Evolutionary conservation across 345 rosid species (phyloP).

Genomic region (Eucalyptus tenuipes): DNA sequence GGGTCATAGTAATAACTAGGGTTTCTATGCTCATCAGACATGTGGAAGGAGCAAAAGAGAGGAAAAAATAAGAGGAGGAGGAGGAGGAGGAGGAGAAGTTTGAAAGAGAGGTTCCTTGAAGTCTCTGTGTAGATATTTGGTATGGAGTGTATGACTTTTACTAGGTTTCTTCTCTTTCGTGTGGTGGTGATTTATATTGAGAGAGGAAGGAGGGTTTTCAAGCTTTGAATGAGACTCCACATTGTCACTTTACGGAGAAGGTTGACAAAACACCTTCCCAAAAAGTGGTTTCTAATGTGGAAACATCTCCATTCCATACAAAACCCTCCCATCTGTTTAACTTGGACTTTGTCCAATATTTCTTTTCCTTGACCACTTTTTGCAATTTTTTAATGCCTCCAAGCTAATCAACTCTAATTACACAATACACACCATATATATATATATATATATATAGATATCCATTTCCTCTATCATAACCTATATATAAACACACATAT

Average conservation of each 20-base stretch:
- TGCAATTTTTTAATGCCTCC: background rate
- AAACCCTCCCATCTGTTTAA: background rate
- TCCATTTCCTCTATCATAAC: background rate
- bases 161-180: background rate
- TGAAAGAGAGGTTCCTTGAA: background rate
- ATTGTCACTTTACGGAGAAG: conserved; percentile 10
- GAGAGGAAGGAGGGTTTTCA: background rate
- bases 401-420: background rate
- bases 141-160: background rate
- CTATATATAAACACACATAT: background rate
- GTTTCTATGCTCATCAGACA: conserved; percentile 69
- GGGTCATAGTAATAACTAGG: conserved; percentile 27
- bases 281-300: conserved; percentile 37
- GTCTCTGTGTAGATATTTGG: background rate
- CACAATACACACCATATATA: background rate
- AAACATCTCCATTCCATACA: conserved; percentile 8
- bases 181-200: background rate
- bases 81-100: background rate
- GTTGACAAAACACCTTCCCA: conserved; percentile 41
- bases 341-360: background rate
- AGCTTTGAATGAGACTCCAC: conserved; percentile 24
- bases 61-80: conserved; percentile 1
- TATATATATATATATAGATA: background rate
- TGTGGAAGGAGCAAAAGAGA: conserved; percentile 10
- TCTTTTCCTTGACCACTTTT: background rate